A percentile compares a stretch with the other conserved stretches of the same genome.
These are phyloP conservation scores for Sphagnum fallax DNA, from an alignment of 228 moss, liverwort and hornwort species.

Conservation along the genomic window DNA sequence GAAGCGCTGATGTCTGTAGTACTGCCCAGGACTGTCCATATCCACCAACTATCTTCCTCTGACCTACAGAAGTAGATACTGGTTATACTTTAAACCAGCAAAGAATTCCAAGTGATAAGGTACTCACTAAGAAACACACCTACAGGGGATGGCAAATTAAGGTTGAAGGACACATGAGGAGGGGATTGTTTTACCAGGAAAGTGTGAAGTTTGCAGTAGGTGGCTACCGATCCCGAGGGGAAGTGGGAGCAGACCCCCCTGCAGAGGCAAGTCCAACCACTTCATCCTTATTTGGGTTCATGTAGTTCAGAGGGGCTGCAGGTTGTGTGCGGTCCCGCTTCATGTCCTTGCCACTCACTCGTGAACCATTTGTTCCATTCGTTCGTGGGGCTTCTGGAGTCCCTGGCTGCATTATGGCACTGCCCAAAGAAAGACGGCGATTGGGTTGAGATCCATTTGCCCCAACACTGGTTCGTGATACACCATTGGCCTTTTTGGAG, in stretches of 20 bases:
- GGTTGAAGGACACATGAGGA: no score
- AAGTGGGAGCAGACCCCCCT: slow-evolving; percentile 43
- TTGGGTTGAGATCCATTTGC: slow-evolving; percentile 28
- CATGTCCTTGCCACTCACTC: slow-evolving; percentile 15
- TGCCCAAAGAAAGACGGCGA: slow-evolving; percentile 70
- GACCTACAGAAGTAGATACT: no score
- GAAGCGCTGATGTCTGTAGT: no score
- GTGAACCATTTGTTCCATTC: slow-evolving; percentile 27
- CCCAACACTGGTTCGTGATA: slow-evolving; percentile 41
- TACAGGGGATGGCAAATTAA: no score
- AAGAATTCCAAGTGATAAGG: no score
- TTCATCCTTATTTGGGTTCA: slow-evolving; percentile 32
- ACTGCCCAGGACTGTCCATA: no score
- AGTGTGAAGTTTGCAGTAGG: slow-evolving; percentile 1
- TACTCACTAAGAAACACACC: no score
- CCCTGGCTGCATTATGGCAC: slow-evolving; percentile 59
- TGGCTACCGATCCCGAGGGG: slow-evolving; percentile 29
- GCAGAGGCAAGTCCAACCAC: slow-evolving; percentile 9
- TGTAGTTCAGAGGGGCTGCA: slow-evolving; percentile 28
- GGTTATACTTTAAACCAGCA: no score
- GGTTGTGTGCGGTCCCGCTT: slow-evolving; percentile 18
- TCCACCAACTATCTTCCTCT: no score
- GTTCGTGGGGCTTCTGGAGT: slow-evolving; percentile 38
- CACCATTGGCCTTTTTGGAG: slow-evolving; percentile 51
- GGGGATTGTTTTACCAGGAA: slow-evolving; percentile 8